Evolutionary conservation across 768 basidiomycete genomes (phyloP).

Genomic region (Dacryopinax spathularia): DNA sequence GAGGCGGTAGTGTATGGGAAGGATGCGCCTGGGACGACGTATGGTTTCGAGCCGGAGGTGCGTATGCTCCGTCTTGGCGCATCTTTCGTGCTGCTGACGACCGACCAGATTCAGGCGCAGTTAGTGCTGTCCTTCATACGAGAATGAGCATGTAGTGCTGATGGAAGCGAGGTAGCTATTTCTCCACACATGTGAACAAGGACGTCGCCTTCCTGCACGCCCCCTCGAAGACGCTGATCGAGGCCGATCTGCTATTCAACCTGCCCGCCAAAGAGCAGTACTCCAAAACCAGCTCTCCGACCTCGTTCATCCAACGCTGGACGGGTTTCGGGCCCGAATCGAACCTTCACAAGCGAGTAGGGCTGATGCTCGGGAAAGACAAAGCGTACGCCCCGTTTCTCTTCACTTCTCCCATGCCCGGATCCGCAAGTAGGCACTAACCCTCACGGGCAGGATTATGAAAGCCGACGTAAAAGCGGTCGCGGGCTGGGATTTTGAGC

Average conservation of each 20-base stretch:
- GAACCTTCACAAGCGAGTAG: slow-evolving; percentile 18
- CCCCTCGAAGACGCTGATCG: slow-evolving; percentile 27
- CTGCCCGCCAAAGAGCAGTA: slow-evolving; percentile 31
- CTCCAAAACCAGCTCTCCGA: slow-evolving; percentile 14
- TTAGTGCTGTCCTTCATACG: neutral
- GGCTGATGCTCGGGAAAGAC: slow-evolving; percentile 19
- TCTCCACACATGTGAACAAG: slow-evolving; percentile 24
- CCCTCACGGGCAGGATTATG: slow-evolving; percentile 14
- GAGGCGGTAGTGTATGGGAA: slow-evolving; percentile 22
- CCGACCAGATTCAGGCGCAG: neutral
- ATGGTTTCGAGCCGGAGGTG: slow-evolving; percentile 30
- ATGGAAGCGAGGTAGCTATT: slow-evolving; percentile 14
- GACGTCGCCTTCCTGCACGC: slow-evolving; percentile 33
- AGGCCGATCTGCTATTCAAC: slow-evolving; percentile 34
- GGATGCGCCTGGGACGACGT: slow-evolving; percentile 23
- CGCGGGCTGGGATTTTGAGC: slow-evolving; percentile 20
- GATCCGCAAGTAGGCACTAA: neutral
- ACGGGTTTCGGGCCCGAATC: slow-evolving; percentile 19
- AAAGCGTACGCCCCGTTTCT: slow-evolving; percentile 19
- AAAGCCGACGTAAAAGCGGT: slow-evolving; percentile 18
- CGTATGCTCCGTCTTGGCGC: neutral
- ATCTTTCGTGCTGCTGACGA: neutral
- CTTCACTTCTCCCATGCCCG: neutral
- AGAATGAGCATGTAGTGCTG: neutral
- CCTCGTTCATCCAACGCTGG: slow-evolving; percentile 10